phyloP scores from a whole-genome alignment of 169 alveolate genomes.

The Plasmodium falciparum region DNA sequence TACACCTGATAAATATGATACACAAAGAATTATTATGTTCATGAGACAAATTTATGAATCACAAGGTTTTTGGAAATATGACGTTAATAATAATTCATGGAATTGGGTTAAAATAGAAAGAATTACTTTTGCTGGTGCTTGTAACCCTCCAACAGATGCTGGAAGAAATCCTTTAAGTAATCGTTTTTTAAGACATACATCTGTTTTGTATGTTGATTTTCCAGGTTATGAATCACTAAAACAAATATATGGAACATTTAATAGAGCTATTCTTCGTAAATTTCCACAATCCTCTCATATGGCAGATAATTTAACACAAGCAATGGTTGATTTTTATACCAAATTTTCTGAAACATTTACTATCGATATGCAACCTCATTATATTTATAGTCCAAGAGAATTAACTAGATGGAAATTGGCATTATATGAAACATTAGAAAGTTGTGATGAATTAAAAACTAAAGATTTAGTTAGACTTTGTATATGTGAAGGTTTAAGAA shows the following conservation, averaged over 20 bases:
- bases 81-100: slow-evolving; percentile 86
- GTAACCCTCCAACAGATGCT: slow-evolving; percentile 99
- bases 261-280: slow-evolving; percentile 95
- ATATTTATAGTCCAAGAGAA: slow-evolving; percentile 98
- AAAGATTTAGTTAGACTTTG: slow-evolving; percentile 91
- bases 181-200: slow-evolving; percentile 96
- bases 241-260: slow-evolving; percentile 97
- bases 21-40: slow-evolving; percentile 96
- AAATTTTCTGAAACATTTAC: slow-evolving; percentile 94
- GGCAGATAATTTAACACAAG: slow-evolving; percentile 95
- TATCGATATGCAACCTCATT: slow-evolving; percentile 97
- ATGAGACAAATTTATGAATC: slow-evolving; percentile 96
- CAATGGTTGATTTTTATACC: slow-evolving; percentile 98
- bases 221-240: slow-evolving; percentile 97
- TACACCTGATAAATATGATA: slow-evolving; percentile 97
- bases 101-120: slow-evolving; percentile 96
- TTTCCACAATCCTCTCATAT: slow-evolving; percentile 83
- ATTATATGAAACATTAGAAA: slow-evolving; percentile 86
- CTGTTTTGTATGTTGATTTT: slow-evolving; percentile 97
- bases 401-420: slow-evolving; percentile 98
- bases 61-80: slow-evolving; percentile 97
- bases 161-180: slow-evolving; percentile 98
- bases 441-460: slow-evolving; percentile 68
- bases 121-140: slow-evolving; percentile 98
- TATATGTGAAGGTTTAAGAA: slow-evolving; percentile 97